Percentiles rank a stretch among this genome's conserved stretches.
phyloP scores from a whole-genome alignment of 2,329 filamentous ascomycete genomes.

The Microdochium nivale region DNA sequence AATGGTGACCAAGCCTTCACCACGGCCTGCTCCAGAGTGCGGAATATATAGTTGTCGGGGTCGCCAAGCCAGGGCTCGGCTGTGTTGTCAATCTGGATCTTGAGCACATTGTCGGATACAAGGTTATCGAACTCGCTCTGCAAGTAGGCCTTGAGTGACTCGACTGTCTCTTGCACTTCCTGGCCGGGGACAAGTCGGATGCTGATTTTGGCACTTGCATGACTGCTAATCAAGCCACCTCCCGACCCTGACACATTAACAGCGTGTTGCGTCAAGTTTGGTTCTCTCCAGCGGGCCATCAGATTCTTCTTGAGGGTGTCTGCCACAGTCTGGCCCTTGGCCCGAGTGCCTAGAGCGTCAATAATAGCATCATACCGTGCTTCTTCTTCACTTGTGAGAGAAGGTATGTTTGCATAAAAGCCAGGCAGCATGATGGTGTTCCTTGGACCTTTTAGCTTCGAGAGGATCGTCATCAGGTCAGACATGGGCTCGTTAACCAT shows the following conservation, averaged over 20 bases:
- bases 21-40: constrained; percentile 77
- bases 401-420: constrained; percentile 80
- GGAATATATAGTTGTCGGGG: constrained; percentile 82
- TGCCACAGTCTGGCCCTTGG: constrained; percentile 50
- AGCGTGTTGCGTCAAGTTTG: constrained; percentile 86
- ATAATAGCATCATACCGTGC: constrained; percentile 79
- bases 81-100: constrained; percentile 79
- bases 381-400: constrained; percentile 67
- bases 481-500: constrained; percentile 87
- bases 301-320: constrained; percentile 72
- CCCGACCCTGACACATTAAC: constrained; percentile 91
- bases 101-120: constrained; percentile 72
- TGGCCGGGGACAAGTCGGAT: constrained; percentile 91
- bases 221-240: constrained; percentile 82
- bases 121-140: constrained; percentile 63
- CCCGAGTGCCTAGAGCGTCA: constrained; percentile 63
- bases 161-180: constrained; percentile 69
- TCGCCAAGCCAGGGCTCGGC: constrained; percentile 96
- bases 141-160: constrained; percentile 58
- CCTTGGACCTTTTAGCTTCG: constrained; percentile 70
- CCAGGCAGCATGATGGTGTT: constrained; percentile 78
- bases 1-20: constrained; percentile 71
- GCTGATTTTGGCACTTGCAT: constrained; percentile 81
- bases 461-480: constrained; percentile 76
- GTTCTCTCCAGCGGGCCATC: constrained; percentile 92